Evolutionary conservation across 2,329 filamentous ascomycete species (phyloP), one percentile per base, ranked within the genome.

Genomic region (Alternaria viburni): DNA sequence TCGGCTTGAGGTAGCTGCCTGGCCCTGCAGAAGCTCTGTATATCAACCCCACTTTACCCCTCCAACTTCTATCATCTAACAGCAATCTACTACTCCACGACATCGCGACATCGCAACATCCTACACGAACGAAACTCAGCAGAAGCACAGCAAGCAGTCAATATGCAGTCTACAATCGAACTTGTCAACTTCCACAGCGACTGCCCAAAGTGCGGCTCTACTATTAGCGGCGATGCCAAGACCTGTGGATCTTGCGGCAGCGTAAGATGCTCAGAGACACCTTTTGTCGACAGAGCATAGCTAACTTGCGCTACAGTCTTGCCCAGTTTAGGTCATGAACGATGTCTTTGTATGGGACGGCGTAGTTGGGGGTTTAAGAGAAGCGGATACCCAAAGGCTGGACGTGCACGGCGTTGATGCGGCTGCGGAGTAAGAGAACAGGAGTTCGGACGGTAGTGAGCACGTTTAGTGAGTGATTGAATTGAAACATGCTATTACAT

Each of bases 171-270:
- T 57, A 66, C 69, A 45, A 70, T 62, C 50, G 56, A 67, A 28
- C 73, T 76, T 57, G 71, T 79, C 68, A 68, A 80, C 68, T 64
- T 47, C 54, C 75, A 79, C 71, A 68, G 79, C 71, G 70, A 54
- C 66, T 81, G 79, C 75, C 79, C 79, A 64, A 81, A 81, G 71
- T 81, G 79, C 68, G 76, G 77, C 61, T 76, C 77, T 7, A 60
- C 54, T 41, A 77, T 77, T 61, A 65, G 57, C 43, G 74, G 69
- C 46, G 77, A 69, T 7, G 65, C 60, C 54, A 81, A 81, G 74
- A 78, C 72, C 11, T 81, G 79, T 64, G 59, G 70, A 28, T 79
- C 78, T 52, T 81, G 79, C 65, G 79, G 79, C 57, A 77, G 74
- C 64, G 78, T 80, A 57, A 54, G 59, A 26, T 12, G 10, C 21